phyloP scores from a whole-genome alignment of 163 green algal species.

The Scenedesmus sp. region DNA sequence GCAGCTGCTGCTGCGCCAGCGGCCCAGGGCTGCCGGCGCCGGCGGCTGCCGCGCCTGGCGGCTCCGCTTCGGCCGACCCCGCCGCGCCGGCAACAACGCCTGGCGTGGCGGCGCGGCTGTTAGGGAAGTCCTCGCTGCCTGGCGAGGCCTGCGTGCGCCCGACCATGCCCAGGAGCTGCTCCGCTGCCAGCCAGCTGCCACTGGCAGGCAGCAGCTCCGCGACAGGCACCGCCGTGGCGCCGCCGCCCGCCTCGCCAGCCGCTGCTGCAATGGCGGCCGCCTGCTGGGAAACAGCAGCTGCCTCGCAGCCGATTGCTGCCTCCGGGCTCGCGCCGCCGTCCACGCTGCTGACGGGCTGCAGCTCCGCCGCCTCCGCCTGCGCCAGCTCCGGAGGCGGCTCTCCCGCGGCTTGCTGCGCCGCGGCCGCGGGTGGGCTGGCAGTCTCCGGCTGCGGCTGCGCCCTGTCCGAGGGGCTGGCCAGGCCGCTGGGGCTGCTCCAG shows the following conservation, averaged over 20 bases:
- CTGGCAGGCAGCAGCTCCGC: conserved; percentile 28
- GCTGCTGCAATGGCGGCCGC: neutral
- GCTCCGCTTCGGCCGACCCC: too few species aligned
- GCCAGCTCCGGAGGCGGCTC: neutral
- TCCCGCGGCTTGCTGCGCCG: neutral
- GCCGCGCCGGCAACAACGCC: neutral
- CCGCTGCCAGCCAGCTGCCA: conserved; percentile 17
- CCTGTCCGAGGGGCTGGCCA: too few species aligned
- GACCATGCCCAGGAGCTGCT: conserved; percentile 30
- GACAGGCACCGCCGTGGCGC: neutral
- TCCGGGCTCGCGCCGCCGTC: neutral
- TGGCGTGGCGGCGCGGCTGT: neutral
- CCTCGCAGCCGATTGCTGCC: neutral
- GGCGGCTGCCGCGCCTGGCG: neutral
- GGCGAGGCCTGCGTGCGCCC: neutral
- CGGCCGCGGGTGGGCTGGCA: neutral
- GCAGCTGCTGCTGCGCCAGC: neutral
- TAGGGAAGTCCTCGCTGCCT: neutral
- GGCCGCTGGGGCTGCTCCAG: conserved; percentile 13
- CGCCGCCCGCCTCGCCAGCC: neutral
- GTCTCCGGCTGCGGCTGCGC: conserved; percentile 6
- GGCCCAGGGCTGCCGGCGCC: neutral
- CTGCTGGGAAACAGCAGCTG: neutral
- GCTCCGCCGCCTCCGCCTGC: neutral
- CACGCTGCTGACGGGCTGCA: neutral